Conservation (phyloP, 1,284 basidiomycete species). For the Ceratobasidium papillatum region DNA sequence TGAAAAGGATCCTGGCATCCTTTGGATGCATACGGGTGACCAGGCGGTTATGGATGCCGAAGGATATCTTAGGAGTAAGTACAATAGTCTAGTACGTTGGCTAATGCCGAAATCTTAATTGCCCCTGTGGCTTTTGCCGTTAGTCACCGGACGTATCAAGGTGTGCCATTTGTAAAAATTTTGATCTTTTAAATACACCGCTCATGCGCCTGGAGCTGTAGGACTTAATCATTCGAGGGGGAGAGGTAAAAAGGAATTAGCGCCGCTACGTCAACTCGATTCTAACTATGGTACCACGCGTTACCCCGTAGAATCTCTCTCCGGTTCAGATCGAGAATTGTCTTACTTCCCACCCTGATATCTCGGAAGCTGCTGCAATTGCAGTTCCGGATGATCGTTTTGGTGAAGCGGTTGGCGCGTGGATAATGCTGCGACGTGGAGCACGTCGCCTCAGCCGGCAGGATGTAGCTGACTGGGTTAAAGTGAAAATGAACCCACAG, state of each 20-base stretch:
- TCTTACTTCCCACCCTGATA: slow-evolving; percentile 66
- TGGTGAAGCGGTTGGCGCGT: slow-evolving; percentile 82
- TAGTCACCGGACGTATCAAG: slow-evolving; percentile 82
- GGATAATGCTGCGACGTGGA: slow-evolving; percentile 66
- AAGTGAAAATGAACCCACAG: slow-evolving; percentile 75
- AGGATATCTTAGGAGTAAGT: slow-evolving; percentile 75
- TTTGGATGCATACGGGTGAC: slow-evolving; percentile 90
- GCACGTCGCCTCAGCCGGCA: slow-evolving; percentile 55
- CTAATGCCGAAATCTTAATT: background rate
- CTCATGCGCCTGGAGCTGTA: slow-evolving; percentile 48
- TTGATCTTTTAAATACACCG: background rate
- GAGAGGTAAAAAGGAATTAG: slow-evolving; percentile 63
- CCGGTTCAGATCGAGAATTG: slow-evolving; percentile 87
- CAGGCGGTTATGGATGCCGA: slow-evolving; percentile 83
- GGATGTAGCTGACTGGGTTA: slow-evolving; percentile 63
- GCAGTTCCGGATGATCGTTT: slow-evolving; percentile 75
- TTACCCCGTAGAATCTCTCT: slow-evolving; percentile 71
- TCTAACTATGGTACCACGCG: background rate
- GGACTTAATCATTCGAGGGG: slow-evolving; percentile 89
- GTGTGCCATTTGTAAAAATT: slow-evolving; percentile 50
- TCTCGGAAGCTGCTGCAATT: slow-evolving; percentile 78
- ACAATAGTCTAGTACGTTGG: background rate
- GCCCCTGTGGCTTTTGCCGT: slow-evolving; percentile 21
- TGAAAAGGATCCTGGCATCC: slow-evolving; percentile 60
- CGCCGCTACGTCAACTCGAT: background rate